Evolutionary conservation across 176 grass and related monocot genomes (phyloP).

Genomic region (Calamus simplicifolius): DNA sequence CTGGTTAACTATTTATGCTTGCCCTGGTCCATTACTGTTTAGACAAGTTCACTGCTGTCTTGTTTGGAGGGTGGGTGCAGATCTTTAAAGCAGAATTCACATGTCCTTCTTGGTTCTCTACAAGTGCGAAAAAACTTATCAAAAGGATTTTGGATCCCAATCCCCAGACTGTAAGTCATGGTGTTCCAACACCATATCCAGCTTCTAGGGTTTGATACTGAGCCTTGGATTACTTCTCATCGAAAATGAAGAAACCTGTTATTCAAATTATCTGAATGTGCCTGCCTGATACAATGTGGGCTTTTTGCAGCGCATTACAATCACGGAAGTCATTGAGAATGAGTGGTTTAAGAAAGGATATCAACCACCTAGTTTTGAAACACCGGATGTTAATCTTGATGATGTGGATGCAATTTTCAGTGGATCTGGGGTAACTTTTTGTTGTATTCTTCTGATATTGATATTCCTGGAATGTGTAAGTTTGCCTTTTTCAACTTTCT

Average conservation of each 20-base stretch:
- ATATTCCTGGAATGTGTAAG: too few species aligned
- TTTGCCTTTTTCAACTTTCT: too few species aligned
- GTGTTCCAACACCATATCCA: neutral
- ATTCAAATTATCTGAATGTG: neutral
- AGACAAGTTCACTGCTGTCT: neutral
- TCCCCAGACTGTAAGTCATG: slow-evolving; percentile 2
- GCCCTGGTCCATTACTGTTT: too few species aligned
- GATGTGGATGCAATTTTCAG: slow-evolving; percentile 80
- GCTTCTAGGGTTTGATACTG: too few species aligned
- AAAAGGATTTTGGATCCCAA: slow-evolving; percentile 4
- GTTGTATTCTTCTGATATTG: too few species aligned
- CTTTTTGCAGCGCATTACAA: slow-evolving; percentile 72
- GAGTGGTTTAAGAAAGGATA: slow-evolving; percentile 99
- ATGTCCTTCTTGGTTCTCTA: slow-evolving; percentile 8
- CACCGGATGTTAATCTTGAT: slow-evolving; percentile 65
- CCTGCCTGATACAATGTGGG: neutral
- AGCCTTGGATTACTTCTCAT: too few species aligned
- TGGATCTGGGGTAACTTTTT: slow-evolving; percentile 44
- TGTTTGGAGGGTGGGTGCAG: slow-evolving; percentile 5
- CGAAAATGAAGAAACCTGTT: too few species aligned
- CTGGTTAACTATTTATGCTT: too few species aligned
- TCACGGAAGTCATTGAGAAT: slow-evolving; percentile 62
- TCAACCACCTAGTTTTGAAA: slow-evolving; percentile 62
- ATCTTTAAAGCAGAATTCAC: slow-evolving; percentile 5
- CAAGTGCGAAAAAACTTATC: neutral